Evolutionary conservation across 306 rosid genomes (phyloP).

Genomic region (Inga leiocalycina): DNA sequence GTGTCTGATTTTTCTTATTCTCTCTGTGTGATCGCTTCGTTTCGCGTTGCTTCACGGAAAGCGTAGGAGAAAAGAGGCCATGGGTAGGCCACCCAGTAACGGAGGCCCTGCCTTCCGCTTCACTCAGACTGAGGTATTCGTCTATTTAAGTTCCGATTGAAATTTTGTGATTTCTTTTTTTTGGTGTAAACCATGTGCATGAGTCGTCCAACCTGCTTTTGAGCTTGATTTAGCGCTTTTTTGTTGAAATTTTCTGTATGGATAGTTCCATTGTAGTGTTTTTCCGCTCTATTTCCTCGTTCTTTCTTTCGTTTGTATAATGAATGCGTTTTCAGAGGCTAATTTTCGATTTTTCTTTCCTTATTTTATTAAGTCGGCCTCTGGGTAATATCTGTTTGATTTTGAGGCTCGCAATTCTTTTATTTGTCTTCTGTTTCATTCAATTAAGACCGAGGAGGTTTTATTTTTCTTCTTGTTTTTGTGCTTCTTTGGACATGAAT

Average conservation of each 20-base stretch:
- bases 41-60: neutral
- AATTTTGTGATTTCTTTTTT: neutral
- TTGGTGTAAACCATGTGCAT: neutral
- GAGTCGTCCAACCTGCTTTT: neutral
- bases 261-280: neutral
- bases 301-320: neutral
- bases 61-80: slow-evolving; percentile 20
- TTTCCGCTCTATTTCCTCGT: neutral
- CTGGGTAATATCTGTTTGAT: slow-evolving; percentile 4
- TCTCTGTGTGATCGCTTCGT: neutral
- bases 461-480: neutral
- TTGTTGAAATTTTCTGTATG: neutral
- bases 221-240: neutral
- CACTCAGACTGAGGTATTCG: slow-evolving; percentile 68
- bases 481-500: neutral
- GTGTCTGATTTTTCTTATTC: neutral
- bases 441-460: neutral
- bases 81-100: slow-evolving; percentile 98
- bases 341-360: neutral
- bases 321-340: neutral
- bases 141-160: slow-evolving; percentile 7
- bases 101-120: slow-evolving; percentile 99
- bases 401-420: slow-evolving; percentile 2
- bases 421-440: neutral
- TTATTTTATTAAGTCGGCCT: neutral